Conservation (phyloP, 805 yeast genomes). For the Vanderwaltozyma yarrowii region DNA sequence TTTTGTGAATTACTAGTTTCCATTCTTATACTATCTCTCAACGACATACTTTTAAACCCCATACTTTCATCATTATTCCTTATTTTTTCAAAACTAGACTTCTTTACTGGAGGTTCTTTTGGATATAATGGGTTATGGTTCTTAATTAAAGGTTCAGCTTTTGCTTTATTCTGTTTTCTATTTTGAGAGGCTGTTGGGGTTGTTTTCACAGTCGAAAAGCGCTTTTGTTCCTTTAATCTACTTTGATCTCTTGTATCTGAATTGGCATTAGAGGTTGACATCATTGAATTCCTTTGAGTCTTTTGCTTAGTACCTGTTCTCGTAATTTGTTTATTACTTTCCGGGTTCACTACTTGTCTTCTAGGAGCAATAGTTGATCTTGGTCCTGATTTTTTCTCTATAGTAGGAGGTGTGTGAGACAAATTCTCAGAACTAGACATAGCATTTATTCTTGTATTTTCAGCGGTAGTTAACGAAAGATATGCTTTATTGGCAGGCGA, state of each 20-base stretch:
- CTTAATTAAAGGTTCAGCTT: background rate
- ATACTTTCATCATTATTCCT: slow-evolving; percentile 25
- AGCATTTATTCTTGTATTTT: slow-evolving; percentile 67
- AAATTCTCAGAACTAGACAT: slow-evolving; percentile 1
- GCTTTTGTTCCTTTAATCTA: too few relatives aligned
- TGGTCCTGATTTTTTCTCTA: slow-evolving; percentile 13
- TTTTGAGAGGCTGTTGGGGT: background rate
- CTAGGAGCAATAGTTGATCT: slow-evolving; percentile 11
- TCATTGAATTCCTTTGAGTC: background rate
- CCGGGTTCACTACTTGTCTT: background rate
- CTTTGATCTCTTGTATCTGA: background rate
- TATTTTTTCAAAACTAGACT: slow-evolving; percentile 50
- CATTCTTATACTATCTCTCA: slow-evolving; percentile 23
- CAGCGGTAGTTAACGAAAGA: slow-evolving; percentile 63
- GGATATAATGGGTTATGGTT: slow-evolving; percentile 19
- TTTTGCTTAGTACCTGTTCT: background rate
- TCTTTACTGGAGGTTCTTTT: slow-evolving; percentile 32
- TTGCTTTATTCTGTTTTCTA: background rate
- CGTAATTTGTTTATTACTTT: too few relatives aligned
- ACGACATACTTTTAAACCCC: slow-evolving; percentile 31
- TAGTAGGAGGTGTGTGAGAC: slow-evolving; percentile 3
- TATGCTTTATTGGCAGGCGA: slow-evolving; percentile 48
- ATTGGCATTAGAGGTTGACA: background rate
- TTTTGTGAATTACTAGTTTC: slow-evolving; percentile 9
- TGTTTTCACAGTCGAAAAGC: too few relatives aligned